Conservation (phyloP, 805 yeast species). For the Ogataea kodamae region DNA sequence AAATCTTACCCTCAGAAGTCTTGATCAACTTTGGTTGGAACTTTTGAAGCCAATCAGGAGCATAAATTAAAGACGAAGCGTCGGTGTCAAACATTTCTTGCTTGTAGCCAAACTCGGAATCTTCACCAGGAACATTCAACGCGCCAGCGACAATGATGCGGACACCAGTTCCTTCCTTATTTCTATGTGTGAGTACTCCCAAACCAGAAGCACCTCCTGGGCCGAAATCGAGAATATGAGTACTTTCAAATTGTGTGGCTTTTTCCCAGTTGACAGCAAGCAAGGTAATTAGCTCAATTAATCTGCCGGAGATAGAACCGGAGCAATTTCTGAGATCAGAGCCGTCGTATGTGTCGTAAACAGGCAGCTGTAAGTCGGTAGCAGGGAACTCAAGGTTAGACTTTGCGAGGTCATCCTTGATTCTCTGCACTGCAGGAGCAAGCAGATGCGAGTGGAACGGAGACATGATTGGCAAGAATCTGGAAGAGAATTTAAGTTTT, state of each 20-base stretch:
- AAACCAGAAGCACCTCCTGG: slow-evolving; percentile 98
- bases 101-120: slow-evolving; percentile 91
- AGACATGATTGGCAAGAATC: slow-evolving; percentile 91
- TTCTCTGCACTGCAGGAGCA: slow-evolving; percentile 62
- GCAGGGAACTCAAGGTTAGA: slow-evolving; percentile 56
- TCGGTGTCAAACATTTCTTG: slow-evolving; percentile 86
- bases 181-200: slow-evolving; percentile 93
- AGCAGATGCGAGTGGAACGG: slow-evolving; percentile 95
- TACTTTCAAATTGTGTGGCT: slow-evolving; percentile 76
- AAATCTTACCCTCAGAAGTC: slow-evolving; percentile 68
- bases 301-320: slow-evolving; percentile 61
- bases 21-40: slow-evolving; percentile 82
- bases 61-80: slow-evolving; percentile 64
- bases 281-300: slow-evolving; percentile 78
- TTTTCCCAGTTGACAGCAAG: slow-evolving; percentile 93
- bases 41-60: slow-evolving; percentile 88
- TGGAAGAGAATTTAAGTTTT: slow-evolving; percentile 86
- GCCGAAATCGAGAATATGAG: slow-evolving; percentile 95
- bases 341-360: slow-evolving; percentile 86
- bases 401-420: slow-evolving; percentile 60
- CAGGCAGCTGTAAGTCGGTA: slow-evolving; percentile 71
- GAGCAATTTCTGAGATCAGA: slow-evolving; percentile 58
- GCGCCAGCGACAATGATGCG: slow-evolving; percentile 94
- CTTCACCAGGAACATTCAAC: slow-evolving; percentile 59
- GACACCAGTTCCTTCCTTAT: slow-evolving; percentile 97